Conservation (phyloP, 2,329 filamentous ascomycete genomes). For the Verticillium albo-atrum region DNA sequence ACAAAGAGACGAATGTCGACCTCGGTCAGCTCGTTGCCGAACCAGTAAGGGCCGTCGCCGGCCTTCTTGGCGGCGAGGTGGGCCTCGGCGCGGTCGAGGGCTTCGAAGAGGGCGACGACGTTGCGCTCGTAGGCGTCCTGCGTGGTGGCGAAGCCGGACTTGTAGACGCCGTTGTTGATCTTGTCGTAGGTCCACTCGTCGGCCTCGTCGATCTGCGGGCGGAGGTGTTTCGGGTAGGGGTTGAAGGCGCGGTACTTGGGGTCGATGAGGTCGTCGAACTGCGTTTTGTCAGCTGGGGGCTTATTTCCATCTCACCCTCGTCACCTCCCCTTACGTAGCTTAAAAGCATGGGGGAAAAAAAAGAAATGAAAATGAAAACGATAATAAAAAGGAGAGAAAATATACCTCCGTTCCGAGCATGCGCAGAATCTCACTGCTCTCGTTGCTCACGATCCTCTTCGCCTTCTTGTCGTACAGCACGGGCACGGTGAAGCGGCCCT, state of each 20-base stretch:
- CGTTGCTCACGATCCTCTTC: slow-evolving; percentile 81
- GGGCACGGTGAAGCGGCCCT: slow-evolving; percentile 81
- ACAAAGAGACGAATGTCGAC: slow-evolving; percentile 72
- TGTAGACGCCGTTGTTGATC: slow-evolving; percentile 70
- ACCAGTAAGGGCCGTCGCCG: slow-evolving; percentile 61
- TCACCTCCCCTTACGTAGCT: too few relatives aligned
- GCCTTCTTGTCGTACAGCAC: slow-evolving; percentile 77
- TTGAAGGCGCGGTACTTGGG: slow-evolving; percentile 56
- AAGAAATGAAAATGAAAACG: too few relatives aligned
- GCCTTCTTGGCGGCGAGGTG: slow-evolving; percentile 49
- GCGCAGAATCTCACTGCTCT: slow-evolving; percentile 87
- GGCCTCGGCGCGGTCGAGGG: slow-evolving; percentile 70
- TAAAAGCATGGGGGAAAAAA: too few relatives aligned
- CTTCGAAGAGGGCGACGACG: slow-evolving; percentile 65
- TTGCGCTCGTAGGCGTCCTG: slow-evolving; percentile 78
- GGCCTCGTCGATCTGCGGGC: slow-evolving; percentile 65
- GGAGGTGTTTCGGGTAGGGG: slow-evolving; percentile 64
- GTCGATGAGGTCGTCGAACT: slow-evolving; percentile 65
- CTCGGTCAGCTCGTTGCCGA: slow-evolving; percentile 73
- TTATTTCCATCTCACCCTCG: too few relatives aligned
- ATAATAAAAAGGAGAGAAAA: not conserved
- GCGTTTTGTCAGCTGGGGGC: not conserved
- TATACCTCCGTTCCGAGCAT: slow-evolving; percentile 68
- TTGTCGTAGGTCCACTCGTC: slow-evolving; percentile 77
- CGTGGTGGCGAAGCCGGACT: slow-evolving; percentile 78